A percentile compares a stretch with the other conserved stretches of the same genome.
Evolutionary conservation across 768 basidiomycete species (phyloP).

Genomic region (Artomyces pyxidatus): DNA sequence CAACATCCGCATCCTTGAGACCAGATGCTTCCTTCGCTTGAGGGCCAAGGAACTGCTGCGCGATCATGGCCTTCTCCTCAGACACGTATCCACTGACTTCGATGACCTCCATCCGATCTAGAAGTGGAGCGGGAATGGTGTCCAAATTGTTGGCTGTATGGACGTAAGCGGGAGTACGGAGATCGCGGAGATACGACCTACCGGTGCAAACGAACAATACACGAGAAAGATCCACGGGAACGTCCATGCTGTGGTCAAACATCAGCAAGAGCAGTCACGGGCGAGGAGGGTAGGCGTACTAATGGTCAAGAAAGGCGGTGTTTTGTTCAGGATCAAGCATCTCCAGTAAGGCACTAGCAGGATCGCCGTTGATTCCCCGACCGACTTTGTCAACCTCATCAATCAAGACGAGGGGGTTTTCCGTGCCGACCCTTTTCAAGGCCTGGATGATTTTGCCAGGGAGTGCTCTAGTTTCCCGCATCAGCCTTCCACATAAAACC

Average conservation of each 20-base stretch:
- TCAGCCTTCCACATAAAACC: slow-evolving; percentile 1
- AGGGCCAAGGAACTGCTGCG: slow-evolving; percentile 80
- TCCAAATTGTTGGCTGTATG: slow-evolving; percentile 75
- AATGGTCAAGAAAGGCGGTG: slow-evolving; percentile 89
- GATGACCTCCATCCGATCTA: slow-evolving; percentile 95
- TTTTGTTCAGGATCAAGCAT: slow-evolving; percentile 97
- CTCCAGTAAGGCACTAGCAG: slow-evolving; percentile 82
- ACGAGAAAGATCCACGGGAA: slow-evolving; percentile 91
- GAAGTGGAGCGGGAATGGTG: slow-evolving; percentile 87
- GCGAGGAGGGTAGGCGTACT: slow-evolving; percentile 43
- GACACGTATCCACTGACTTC: slow-evolving; percentile 93
- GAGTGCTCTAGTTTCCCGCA: slow-evolving; percentile 47
- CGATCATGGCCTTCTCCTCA: slow-evolving; percentile 87
- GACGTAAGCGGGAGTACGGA: not conserved
- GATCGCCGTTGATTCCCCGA: slow-evolving; percentile 85
- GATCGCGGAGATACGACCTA: slow-evolving; percentile 17
- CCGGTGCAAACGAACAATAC: slow-evolving; percentile 96
- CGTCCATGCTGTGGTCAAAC: slow-evolving; percentile 67
- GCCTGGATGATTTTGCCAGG: slow-evolving; percentile 96
- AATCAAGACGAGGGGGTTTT: slow-evolving; percentile 90
- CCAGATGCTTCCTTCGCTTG: slow-evolving; percentile 91
- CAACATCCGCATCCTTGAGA: slow-evolving; percentile 76
- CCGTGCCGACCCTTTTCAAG: slow-evolving; percentile 84
- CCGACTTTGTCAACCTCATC: slow-evolving; percentile 97
- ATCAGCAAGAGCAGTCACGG: not conserved